A percentile compares a stretch with the other conserved stretches of the same genome.
phyloP scores from a whole-genome alignment of 768 basidiomycete species.

The Lepiota brunneoincarnata region DNA sequence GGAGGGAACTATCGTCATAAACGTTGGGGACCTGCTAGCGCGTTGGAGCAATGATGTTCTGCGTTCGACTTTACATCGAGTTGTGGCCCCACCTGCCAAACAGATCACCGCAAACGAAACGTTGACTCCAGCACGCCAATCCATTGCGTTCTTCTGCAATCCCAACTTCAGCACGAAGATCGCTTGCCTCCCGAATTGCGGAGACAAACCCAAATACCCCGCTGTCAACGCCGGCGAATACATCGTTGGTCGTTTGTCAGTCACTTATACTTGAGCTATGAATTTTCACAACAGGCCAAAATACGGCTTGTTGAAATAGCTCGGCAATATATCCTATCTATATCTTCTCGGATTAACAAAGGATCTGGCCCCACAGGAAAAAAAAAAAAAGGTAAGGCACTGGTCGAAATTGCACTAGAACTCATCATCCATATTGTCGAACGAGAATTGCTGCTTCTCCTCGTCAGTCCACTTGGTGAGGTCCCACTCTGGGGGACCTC shows the following conservation, averaged over 20 bases:
- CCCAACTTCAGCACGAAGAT: slow-evolving; percentile 71
- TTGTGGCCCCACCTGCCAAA: slow-evolving; percentile 66
- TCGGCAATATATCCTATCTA: background rate
- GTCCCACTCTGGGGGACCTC: slow-evolving; percentile 32
- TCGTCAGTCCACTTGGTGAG: slow-evolving; percentile 30
- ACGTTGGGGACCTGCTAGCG: slow-evolving; percentile 76
- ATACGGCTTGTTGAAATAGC: background rate
- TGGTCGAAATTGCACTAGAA: background rate
- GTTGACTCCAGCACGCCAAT: slow-evolving; percentile 68
- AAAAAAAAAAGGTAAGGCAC: background rate
- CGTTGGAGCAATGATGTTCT: slow-evolving; percentile 84
- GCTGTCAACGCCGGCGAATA: slow-evolving; percentile 73
- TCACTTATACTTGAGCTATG: slow-evolving; percentile 45
- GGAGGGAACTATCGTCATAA: slow-evolving; percentile 82
- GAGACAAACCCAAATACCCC: slow-evolving; percentile 57
- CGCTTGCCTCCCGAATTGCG: slow-evolving; percentile 69
- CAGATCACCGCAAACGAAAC: slow-evolving; percentile 45
- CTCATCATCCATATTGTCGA: slow-evolving; percentile 17
- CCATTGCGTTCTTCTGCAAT: slow-evolving; percentile 87
- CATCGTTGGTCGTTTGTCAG: slow-evolving; percentile 67
- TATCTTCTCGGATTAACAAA: background rate
- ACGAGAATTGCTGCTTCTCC: slow-evolving; percentile 28
- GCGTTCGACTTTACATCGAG: slow-evolving; percentile 78
- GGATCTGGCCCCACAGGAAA: background rate
- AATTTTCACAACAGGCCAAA: background rate